Conservation (phyloP, 345 rosid species). For the Rhodamnia rubescens region DNA sequence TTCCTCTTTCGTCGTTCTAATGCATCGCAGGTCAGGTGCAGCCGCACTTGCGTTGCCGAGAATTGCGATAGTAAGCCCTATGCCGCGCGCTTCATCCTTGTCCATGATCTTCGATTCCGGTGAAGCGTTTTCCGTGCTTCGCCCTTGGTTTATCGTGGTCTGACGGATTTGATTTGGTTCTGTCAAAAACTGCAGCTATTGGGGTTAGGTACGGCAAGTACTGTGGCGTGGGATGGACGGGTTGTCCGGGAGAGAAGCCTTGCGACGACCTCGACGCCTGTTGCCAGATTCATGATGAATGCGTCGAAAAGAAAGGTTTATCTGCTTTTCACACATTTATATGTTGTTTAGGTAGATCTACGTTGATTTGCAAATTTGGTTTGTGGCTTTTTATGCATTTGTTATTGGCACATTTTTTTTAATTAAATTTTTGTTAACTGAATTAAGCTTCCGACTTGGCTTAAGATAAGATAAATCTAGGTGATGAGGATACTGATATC, state of each 20-base stretch:
- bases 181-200: slow-evolving; percentile 21
- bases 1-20: neutral
- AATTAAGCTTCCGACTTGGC: neutral
- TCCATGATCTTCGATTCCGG: neutral
- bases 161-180: neutral
- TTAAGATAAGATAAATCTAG: neutral
- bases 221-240: slow-evolving; percentile 86
- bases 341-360: neutral
- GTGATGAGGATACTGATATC: neutral
- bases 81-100: neutral
- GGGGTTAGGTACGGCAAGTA: slow-evolving; percentile 90
- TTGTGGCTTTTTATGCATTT: neutral
- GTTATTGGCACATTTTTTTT: neutral
- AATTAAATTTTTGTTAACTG: neutral
- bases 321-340: neutral
- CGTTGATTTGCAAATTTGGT: neutral
- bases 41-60: slow-evolving; percentile 55
- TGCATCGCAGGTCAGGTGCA: slow-evolving; percentile 45
- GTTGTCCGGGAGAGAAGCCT: slow-evolving; percentile 82
- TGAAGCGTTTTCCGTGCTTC: neutral
- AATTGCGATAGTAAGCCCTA: slow-evolving; percentile 50
- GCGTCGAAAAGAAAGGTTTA: slow-evolving; percentile 63
- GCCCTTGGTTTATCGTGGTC: neutral
- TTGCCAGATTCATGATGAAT: slow-evolving; percentile 78
- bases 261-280: slow-evolving; percentile 88